Percentiles rank a stretch among this genome's conserved stretches.
phyloP scores from a whole-genome alignment of 2,329 filamentous ascomycete species.

The Exophiala lecanii-corni region DNA sequence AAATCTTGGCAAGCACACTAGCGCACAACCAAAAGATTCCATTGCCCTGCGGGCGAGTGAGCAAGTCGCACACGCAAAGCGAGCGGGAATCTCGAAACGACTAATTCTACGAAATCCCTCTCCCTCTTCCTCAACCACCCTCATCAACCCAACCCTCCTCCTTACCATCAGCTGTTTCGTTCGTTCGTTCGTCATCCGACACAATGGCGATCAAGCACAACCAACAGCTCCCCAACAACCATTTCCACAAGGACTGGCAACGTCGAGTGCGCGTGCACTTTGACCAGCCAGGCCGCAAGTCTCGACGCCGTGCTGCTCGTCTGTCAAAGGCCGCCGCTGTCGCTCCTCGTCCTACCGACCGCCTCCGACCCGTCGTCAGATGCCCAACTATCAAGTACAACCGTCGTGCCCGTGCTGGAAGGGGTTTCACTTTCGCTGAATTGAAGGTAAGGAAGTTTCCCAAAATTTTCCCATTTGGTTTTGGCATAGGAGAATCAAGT shows the following conservation, averaged over 20 bases:
- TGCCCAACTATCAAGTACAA: constrained; percentile 99
- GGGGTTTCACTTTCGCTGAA: constrained; percentile 96
- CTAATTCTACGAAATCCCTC: constrained; percentile 1
- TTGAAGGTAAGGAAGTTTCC: constrained; percentile 70
- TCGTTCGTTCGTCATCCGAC: constrained; percentile 16
- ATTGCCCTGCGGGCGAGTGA: background rate
- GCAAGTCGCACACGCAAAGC: background rate
- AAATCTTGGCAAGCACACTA: constrained; percentile 8
- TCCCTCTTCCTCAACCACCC: constrained; percentile 1
- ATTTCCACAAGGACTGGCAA: constrained; percentile 99
- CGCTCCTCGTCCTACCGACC: constrained; percentile 95
- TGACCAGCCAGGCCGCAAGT: constrained; percentile 99
- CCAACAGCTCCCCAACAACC: constrained; percentile 27
- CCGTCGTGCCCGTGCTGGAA: constrained; percentile 91
- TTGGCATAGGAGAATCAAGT: background rate
- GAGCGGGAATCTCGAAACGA: background rate
- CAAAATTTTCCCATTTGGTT: constrained; percentile 8
- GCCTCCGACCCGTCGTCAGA: constrained; percentile 90
- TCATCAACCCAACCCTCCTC: background rate
- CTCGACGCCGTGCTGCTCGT: constrained; percentile 83
- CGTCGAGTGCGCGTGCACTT: constrained; percentile 98
- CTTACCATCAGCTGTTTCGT: constrained; percentile 12
- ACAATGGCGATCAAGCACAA: constrained; percentile 95
- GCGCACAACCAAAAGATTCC: constrained; percentile 4
- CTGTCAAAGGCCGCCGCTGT: constrained; percentile 91